phyloP scores from a whole-genome alignment of 2,329 filamentous ascomycete species.

The Fusarium annulatum region DNA sequence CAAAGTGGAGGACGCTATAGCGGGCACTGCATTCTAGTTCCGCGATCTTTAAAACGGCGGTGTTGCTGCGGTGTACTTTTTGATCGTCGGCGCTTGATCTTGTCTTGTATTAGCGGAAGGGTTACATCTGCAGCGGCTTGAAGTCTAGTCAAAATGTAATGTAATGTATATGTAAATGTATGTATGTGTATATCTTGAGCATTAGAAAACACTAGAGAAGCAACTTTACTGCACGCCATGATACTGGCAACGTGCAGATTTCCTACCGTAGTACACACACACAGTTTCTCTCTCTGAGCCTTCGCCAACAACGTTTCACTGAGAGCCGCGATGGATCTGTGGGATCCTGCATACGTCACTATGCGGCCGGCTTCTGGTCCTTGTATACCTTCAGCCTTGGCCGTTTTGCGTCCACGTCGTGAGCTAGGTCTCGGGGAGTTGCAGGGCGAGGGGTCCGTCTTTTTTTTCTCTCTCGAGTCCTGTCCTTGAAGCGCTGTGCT shows the following conservation, averaged over 20 bases:
- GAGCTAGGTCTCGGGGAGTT: slow-evolving; percentile 19
- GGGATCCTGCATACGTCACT: slow-evolving; percentile 42
- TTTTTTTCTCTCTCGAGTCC: not conserved
- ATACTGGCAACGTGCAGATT: slow-evolving; percentile 19
- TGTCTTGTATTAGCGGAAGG: slow-evolving; percentile 25
- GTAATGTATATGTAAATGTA: slow-evolving; percentile 35
- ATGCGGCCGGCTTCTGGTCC: slow-evolving; percentile 32
- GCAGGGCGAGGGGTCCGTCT: slow-evolving; percentile 24
- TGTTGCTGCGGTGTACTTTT: slow-evolving; percentile 30
- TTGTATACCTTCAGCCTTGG: slow-evolving; percentile 35
- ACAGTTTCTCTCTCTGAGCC: not conserved
- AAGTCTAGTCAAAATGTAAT: slow-evolving; percentile 2
- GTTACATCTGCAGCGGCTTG: slow-evolving; percentile 32
- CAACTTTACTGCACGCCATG: slow-evolving; percentile 25
- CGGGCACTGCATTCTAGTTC: slow-evolving; percentile 34
- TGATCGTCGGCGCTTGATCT: slow-evolving; percentile 36
- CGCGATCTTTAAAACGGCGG: slow-evolving; percentile 31
- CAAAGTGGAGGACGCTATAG: slow-evolving; percentile 36
- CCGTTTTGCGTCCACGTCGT: slow-evolving; percentile 42
- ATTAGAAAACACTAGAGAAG: slow-evolving; percentile 27
- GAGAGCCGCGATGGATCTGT: slow-evolving; percentile 20
- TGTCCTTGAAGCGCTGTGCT: slow-evolving; percentile 19
- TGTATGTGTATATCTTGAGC: slow-evolving; percentile 34
- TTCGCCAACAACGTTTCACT: slow-evolving; percentile 2
- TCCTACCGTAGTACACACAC: slow-evolving; percentile 4